Conservation (phyloP, 495 filamentous ascomycete genomes). For the Penicillium angulare region DNA sequence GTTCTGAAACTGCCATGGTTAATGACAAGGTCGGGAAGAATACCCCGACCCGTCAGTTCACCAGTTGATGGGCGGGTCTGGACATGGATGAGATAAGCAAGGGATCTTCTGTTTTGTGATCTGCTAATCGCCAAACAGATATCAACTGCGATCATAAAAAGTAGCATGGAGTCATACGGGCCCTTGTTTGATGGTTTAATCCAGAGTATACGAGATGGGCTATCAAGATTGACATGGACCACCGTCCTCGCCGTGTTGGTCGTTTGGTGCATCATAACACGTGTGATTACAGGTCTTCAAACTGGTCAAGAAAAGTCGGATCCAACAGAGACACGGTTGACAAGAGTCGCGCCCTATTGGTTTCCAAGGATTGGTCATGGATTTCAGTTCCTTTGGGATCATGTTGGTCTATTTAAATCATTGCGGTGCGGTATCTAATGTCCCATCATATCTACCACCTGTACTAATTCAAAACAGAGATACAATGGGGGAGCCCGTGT, state of each 20-base stretch:
- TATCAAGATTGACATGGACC: conserved; percentile 23
- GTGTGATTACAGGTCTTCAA: conserved; percentile 37
- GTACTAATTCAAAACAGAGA: conserved; percentile 28
- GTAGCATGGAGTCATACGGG: conserved; percentile 22
- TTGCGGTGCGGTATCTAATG: conserved; percentile 36
- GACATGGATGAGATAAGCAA: neutral
- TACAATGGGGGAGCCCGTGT: conserved; percentile 45
- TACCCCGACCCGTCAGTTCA: too few relatives aligned
- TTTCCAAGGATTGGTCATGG: conserved; percentile 57
- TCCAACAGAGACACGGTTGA: conserved; percentile 23
- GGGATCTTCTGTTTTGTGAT: neutral
- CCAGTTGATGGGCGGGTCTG: neutral
- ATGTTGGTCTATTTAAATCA: conserved; percentile 39
- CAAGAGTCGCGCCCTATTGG: conserved; percentile 56
- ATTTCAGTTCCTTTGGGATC: conserved; percentile 43
- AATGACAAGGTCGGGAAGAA: too few relatives aligned
- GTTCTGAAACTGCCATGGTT: too few relatives aligned
- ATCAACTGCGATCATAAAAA: neutral
- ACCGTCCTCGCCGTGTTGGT: conserved; percentile 23
- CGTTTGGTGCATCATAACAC: conserved; percentile 38
- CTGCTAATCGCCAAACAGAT: neutral
- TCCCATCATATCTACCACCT: neutral
- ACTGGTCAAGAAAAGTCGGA: conserved; percentile 20
- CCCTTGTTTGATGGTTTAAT: conserved; percentile 13
- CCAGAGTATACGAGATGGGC: conserved; percentile 13